These are phyloP conservation scores for Babesia divergens DNA, from an alignment of 169 alveolate genomes.

Conservation along the genomic window DNA sequence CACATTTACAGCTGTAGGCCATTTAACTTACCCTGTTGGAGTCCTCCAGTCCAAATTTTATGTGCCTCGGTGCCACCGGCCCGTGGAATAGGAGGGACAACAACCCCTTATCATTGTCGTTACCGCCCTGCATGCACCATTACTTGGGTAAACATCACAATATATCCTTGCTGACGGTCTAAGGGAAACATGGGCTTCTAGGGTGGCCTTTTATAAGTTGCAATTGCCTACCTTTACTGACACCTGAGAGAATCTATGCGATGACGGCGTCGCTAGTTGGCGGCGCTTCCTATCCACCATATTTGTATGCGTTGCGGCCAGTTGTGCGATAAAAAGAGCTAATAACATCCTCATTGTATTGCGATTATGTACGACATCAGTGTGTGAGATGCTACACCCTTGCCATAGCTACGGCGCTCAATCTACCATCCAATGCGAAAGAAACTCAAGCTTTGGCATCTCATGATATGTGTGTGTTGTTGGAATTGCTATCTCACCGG, in stretches of 20 bases:
- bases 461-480: too few species aligned
- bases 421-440: too few species aligned
- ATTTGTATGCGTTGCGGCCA: neutral
- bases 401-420: neutral
- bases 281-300: neutral
- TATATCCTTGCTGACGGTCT: too few species aligned
- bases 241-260: conserved; percentile 5
- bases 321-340: neutral
- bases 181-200: too few species aligned
- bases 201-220: too few species aligned
- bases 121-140: conserved; percentile 2
- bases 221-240: neutral
- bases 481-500: too few species aligned
- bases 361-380: neutral
- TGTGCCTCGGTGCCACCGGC: conserved; percentile 32
- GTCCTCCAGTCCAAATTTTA: conserved; percentile 56
- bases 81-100: conserved; percentile 58
- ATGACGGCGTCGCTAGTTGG: neutral
- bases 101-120: conserved; percentile 17
- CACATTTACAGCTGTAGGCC: neutral
- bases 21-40: conserved; percentile 52
- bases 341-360: neutral
- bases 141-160: too few species aligned
- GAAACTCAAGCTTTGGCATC: too few species aligned
- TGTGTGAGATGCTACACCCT: neutral